Base-by-base conservation (phyloP, 306 rosid species). In the Vigna hirtella region DNA sequence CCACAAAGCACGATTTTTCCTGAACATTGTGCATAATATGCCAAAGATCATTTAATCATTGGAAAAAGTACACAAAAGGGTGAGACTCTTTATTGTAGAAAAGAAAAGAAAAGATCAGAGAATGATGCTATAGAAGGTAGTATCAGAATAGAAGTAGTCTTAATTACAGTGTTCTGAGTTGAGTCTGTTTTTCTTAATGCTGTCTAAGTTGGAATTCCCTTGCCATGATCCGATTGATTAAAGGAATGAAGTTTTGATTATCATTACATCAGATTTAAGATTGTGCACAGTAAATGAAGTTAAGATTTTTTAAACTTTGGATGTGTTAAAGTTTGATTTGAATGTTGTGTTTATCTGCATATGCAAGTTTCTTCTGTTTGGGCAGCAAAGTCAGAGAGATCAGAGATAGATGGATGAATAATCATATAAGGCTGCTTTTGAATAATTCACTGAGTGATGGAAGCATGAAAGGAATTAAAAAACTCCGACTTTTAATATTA, bases 1-100 rank as follows among this genome's bases (percentile, higher is more conserved):
- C 40, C 7, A n/a, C 75, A 10, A 73, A 79, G 42, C 57, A 69
- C 15, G 9, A 75, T 34, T 67, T 47, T 38, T 34, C 58, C 3
- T 81, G 42, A 78, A 51, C 13, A 55, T 11, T 55, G 26, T 51
- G 9, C 4, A n/a, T n/a, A 51, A 10, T 6, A 6, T 10, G 50
- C 50, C 4, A 45, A 45, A 45, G 12, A 45, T 4, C 0, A 45
- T 45, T 26, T 59, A 30, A 5, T 22, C 66, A 14, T 57, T 26
- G 24, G 22, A 18, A 45, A 18, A 45, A 12, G 50, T 11, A 11
- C 50, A 11, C 50, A 45, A 45, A 12, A 45, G 50, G 50, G 49
- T 43, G 14, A 9, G 7, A 56, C 0, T 69, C n/a, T 65, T 20
- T 28, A 6, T 18, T 28, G 73, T 79, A 52, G 64, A 61, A 14